Evolutionary conservation across 208 protist species (phyloP).

Genomic region (Borovskyia barvae): DNA sequence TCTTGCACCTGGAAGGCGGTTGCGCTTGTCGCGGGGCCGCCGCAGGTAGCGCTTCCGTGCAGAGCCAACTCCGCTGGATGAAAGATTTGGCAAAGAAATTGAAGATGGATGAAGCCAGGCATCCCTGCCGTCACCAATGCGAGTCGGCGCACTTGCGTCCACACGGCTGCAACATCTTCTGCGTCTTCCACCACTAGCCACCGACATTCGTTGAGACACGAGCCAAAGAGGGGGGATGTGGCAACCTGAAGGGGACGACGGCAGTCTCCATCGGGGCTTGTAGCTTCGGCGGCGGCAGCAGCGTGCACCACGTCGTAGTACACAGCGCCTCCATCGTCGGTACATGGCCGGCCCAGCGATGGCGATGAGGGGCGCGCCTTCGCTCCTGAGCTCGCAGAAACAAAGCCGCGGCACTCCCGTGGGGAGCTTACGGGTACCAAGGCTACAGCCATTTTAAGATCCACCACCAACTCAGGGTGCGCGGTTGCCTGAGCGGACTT

Average conservation of each 20-base stretch:
- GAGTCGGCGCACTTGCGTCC: not conserved
- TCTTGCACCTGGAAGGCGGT: too few species aligned
- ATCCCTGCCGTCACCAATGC: not conserved
- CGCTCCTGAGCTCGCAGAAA: too few species aligned
- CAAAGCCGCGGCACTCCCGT: too few species aligned
- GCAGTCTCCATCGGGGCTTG: too few species aligned
- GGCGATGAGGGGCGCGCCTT: too few species aligned
- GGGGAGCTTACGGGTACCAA: constrained; percentile 2
- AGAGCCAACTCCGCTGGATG: too few species aligned
- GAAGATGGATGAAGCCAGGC: constrained; percentile 27
- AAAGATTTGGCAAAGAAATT: constrained; percentile 35
- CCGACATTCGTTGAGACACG: constrained; percentile 39
- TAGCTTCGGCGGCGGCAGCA: constrained; percentile 12
- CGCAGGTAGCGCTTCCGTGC: not conserved
- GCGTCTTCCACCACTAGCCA: constrained; percentile 28
- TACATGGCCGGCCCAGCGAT: too few species aligned
- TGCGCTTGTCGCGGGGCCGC: not conserved
- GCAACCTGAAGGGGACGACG: constrained; percentile 28
- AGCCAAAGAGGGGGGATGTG: constrained; percentile 41
- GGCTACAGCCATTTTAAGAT: constrained; percentile 17
- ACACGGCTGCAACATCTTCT: constrained; percentile 21
- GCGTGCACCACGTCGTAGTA: constrained; percentile 19
- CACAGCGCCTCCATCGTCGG: not conserved
- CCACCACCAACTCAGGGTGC: not conserved
- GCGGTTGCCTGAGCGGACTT: constrained; percentile 1